Conservation (phyloP, 352 stramenopile species). For the Peronospora destructor region DNA sequence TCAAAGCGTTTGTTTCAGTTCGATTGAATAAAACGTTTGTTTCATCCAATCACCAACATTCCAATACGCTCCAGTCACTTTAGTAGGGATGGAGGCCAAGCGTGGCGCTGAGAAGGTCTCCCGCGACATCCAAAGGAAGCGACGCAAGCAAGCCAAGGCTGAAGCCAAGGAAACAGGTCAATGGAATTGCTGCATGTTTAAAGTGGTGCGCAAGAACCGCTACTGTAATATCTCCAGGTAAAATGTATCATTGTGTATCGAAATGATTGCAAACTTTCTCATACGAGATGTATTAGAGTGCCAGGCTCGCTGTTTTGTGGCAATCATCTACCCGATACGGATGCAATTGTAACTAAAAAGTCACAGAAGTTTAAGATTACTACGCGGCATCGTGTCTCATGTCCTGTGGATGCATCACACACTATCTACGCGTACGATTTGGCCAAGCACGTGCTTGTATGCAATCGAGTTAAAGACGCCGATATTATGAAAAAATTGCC, state of each 20-base stretch:
- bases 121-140: constrained; percentile 30
- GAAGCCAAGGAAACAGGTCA: constrained; percentile 38
- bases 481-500: constrained; percentile 49
- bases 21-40: background rate
- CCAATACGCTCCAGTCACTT: constrained; percentile 5
- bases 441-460: constrained; percentile 71
- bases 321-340: constrained; percentile 54
- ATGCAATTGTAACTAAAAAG: constrained; percentile 40
- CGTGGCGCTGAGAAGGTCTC: constrained; percentile 31
- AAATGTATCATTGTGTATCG: constrained; percentile 5
- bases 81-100: constrained; percentile 17
- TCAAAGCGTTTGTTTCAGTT: too few relatives aligned
- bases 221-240: constrained; percentile 78
- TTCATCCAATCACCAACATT: constrained; percentile 19
- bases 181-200: constrained; percentile 80
- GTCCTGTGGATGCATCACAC: constrained; percentile 59
- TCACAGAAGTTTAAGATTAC: constrained; percentile 57
- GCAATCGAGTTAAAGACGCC: constrained; percentile 69
- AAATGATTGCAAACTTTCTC: constrained; percentile 27
- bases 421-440: constrained; percentile 77
- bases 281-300: constrained; percentile 25
- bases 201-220: constrained; percentile 70
- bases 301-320: constrained; percentile 60
- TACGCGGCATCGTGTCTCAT: constrained; percentile 55
- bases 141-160: constrained; percentile 61